A percentile compares a stretch with the other conserved stretches of the same genome.
Conservation (phyloP, 192 early-diverging fungal species). For the Coemansia biformis region DNA sequence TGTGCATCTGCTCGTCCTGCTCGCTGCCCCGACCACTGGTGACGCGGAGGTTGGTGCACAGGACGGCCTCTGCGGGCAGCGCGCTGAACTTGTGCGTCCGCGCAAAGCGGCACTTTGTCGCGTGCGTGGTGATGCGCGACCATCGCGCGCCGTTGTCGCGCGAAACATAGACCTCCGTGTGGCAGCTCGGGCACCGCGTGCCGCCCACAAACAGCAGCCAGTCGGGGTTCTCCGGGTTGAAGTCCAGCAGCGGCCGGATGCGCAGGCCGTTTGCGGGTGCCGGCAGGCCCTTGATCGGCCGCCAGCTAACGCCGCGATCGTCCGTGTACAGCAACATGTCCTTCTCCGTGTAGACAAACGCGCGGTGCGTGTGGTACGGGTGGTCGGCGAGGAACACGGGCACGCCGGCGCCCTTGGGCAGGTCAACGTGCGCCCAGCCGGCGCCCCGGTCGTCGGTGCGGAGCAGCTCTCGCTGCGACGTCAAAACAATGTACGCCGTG, state of each 20-base stretch:
- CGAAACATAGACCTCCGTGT: constrained; percentile 68
- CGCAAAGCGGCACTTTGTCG: constrained; percentile 81
- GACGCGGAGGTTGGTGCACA: constrained; percentile 63
- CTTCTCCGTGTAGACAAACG: constrained; percentile 58
- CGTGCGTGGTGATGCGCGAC: constrained; percentile 73
- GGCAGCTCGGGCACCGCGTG: constrained; percentile 51
- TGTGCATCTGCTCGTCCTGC: constrained; percentile 27
- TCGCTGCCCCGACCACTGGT: constrained; percentile 54
- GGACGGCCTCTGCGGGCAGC: constrained; percentile 65
- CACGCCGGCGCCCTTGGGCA: constrained; percentile 32
- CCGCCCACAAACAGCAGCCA: constrained; percentile 83
- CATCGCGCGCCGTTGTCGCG: constrained; percentile 68
- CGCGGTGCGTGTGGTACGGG: constrained; percentile 60
- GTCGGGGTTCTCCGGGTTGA: constrained; percentile 79
- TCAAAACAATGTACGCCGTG: constrained; percentile 58
- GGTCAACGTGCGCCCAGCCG: constrained; percentile 56
- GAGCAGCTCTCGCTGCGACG: constrained; percentile 58
- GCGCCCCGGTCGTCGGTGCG: constrained; percentile 69
- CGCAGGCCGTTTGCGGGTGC: constrained; percentile 60
- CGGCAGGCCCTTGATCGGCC: constrained; percentile 49
- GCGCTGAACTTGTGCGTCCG: constrained; percentile 53
- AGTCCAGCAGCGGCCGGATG: constrained; percentile 70
- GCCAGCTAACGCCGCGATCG: constrained; percentile 58
- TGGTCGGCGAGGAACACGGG: constrained; percentile 62
- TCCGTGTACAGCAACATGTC: constrained; percentile 50